These are phyloP conservation scores for Rubia balearica DNA, from an alignment of 305 asterid species.

Conservation along the genomic window DNA sequence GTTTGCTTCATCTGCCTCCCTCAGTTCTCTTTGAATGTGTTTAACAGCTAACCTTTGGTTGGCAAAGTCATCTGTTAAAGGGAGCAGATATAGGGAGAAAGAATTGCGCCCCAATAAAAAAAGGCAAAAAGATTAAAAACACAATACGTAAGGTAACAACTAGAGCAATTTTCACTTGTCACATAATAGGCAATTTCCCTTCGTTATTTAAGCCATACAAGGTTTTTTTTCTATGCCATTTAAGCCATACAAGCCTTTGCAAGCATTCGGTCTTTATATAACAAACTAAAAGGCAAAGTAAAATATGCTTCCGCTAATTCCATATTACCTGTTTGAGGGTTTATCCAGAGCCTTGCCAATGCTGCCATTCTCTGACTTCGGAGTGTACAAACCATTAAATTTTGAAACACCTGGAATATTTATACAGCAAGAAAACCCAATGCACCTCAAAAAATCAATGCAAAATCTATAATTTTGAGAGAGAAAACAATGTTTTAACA, in stretches of 20 bases:
- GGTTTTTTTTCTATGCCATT: not conserved
- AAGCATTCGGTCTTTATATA: not conserved
- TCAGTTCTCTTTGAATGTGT: conserved; percentile 43
- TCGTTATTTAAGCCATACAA: not conserved
- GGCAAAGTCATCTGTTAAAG: conserved; percentile 40
- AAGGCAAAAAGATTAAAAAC: not conserved
- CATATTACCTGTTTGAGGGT: conserved; percentile 50
- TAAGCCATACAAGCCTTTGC: not conserved
- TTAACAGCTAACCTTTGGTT: conserved; percentile 44
- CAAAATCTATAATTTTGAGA: not conserved
- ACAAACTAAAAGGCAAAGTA: not conserved
- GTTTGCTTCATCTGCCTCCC: conserved; percentile 74
- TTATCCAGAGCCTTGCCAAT: conserved; percentile 54
- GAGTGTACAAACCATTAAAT: conserved; percentile 68
- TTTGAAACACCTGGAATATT: conserved; percentile 23
- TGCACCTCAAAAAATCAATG: not conserved
- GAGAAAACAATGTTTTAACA: not conserved
- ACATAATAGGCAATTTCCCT: not conserved
- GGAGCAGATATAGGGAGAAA: conserved; percentile 7
- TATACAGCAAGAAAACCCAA: conserved; percentile 25
- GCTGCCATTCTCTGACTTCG: conserved; percentile 73
- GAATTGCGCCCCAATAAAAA: not conserved
- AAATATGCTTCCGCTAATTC: not conserved
- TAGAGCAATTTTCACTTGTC: not conserved
- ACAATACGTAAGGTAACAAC: not conserved